Percentiles rank a stretch among this genome's conserved stretches.
Conservation (phyloP, 805 yeast species). For the Cyberlindnera saturnus region DNA sequence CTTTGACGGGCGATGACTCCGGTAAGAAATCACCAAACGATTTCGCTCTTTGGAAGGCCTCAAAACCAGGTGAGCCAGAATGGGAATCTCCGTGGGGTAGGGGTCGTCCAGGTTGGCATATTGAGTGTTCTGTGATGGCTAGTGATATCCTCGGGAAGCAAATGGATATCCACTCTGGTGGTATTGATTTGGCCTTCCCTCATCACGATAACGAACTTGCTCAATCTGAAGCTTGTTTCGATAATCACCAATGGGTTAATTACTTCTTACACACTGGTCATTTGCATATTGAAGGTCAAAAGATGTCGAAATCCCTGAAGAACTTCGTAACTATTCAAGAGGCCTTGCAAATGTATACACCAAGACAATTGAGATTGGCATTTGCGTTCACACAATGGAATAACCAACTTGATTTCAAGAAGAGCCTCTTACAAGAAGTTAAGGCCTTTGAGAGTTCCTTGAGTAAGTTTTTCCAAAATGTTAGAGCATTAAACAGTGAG, state of each 20-base stretch:
- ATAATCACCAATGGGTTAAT: constrained; percentile 92
- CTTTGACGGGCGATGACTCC: constrained; percentile 46
- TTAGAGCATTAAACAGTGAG: constrained; percentile 77
- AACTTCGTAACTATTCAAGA: constrained; percentile 93
- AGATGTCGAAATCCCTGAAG: constrained; percentile 93
- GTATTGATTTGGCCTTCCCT: constrained; percentile 95
- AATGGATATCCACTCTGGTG: constrained; percentile 96
- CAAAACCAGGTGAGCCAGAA: constrained; percentile 95
- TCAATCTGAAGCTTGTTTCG: constrained; percentile 89
- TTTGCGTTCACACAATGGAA: constrained; percentile 94
- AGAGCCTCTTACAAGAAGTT: constrained; percentile 69
- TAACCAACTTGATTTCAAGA: constrained; percentile 86
- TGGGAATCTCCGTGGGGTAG: constrained; percentile 97
- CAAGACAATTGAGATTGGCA: constrained; percentile 85
- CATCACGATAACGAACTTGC: constrained; percentile 99
- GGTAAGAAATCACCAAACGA: constrained; percentile 75
- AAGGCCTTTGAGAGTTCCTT: constrained; percentile 67
- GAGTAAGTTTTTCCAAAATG: constrained; percentile 77
- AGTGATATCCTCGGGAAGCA: constrained; percentile 74
- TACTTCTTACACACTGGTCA: constrained; percentile 97
- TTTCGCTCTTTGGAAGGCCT: constrained; percentile 94
- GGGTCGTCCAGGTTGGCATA: constrained; percentile 99
- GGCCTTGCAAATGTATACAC: constrained; percentile 62
- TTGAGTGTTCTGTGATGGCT: constrained; percentile 99
- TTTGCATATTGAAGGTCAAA: constrained; percentile 96